Evolutionary conservation across 2,329 filamentous ascomycete species (phyloP).

Genomic region (Venturia asperata): DNA sequence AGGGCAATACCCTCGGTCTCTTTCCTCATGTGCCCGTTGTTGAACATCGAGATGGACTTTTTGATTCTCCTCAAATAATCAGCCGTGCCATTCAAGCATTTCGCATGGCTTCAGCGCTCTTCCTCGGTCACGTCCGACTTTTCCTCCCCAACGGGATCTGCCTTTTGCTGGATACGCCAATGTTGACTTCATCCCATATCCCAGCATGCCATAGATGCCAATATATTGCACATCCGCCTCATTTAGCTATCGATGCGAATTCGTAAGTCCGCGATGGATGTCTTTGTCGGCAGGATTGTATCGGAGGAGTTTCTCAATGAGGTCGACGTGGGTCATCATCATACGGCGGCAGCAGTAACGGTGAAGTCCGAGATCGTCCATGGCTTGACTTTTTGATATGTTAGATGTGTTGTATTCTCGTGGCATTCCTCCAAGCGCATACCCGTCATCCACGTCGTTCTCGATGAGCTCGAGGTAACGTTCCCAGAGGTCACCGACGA

Average conservation of each 20-base stretch:
- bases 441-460: conserved; percentile 40
- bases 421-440: conserved; percentile 19
- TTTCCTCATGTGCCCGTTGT: no score
- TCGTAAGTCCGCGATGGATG: conserved; percentile 2
- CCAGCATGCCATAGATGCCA: no score
- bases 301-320: conserved; percentile 92
- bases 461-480: conserved; percentile 85
- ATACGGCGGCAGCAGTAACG: conserved; percentile 98
- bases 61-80: no score
- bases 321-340: conserved; percentile 98
- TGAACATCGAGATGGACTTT: no score
- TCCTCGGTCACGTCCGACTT: no score
- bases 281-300: conserved; percentile 21
- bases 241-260: background rate
- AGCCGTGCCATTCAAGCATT: no score
- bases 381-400: conserved; percentile 63
- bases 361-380: conserved; percentile 89
- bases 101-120: no score
- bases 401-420: conserved; percentile 14
- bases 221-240: background rate
- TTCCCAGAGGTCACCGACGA: conserved; percentile 96
- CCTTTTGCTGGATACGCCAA: no score
- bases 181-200: no score
- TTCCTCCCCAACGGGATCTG: no score
- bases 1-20: no score